Conservation (phyloP, 306 rosid genomes). For the Ceratonia siliqua region DNA sequence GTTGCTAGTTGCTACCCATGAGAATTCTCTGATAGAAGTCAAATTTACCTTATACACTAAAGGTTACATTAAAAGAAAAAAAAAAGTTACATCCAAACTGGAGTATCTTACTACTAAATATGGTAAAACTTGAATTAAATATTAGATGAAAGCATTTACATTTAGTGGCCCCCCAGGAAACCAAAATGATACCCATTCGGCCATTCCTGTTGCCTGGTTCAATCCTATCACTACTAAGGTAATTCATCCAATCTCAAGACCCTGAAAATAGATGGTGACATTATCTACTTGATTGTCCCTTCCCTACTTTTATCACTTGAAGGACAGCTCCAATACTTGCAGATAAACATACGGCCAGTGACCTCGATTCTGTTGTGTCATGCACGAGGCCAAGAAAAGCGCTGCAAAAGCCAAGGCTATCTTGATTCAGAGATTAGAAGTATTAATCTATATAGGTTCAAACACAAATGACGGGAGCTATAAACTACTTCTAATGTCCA, state of each 20-base stretch:
- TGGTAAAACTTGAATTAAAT: conserved; percentile 34
- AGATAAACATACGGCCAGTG: conserved; percentile 10
- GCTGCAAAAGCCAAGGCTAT: conserved; percentile 37
- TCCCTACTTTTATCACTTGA: conserved; percentile 13
- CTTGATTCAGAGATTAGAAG: background rate
- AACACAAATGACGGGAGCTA: background rate
- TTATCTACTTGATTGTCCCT: conserved; percentile 22
- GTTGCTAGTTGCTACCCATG: background rate
- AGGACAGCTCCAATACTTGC: conserved; percentile 26
- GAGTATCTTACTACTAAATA: conserved; percentile 15
- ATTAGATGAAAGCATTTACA: conserved; percentile 55
- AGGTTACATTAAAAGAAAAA: conserved; percentile 2
- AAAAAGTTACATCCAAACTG: background rate
- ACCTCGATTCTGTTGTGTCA: background rate
- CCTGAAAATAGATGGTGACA: conserved; percentile 22
- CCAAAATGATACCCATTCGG: conserved; percentile 36
- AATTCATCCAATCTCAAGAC: conserved; percentile 29
- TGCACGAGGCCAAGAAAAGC: conserved; percentile 29
- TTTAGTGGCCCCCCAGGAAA: conserved; percentile 32
- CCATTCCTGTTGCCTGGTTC: conserved; percentile 36
- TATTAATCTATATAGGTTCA: conserved; percentile 2
- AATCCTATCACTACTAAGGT: conserved; percentile 33
- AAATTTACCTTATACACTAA: background rate
- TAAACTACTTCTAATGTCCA: conserved; percentile 4
- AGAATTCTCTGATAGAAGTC: background rate